Evolutionary conservation across 352 stramenopile genomes (phyloP).

Genomic region (Pythium sp.): DNA sequence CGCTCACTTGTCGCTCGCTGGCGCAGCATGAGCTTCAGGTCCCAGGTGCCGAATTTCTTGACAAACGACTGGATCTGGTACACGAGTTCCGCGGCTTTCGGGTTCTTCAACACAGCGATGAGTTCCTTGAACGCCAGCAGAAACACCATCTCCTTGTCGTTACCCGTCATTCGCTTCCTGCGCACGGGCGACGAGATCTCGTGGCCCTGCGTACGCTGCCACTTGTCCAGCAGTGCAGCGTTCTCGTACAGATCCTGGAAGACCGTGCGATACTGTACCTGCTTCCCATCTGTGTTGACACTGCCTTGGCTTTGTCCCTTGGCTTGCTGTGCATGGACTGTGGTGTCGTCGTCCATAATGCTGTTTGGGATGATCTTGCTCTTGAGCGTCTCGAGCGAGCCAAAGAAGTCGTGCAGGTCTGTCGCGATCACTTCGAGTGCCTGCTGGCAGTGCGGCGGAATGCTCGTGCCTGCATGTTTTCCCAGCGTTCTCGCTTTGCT

Average conservation of each 20-base stretch:
- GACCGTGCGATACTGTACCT: constrained; percentile 30
- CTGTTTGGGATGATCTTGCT: constrained; percentile 36
- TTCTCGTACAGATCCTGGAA: constrained; percentile 47
- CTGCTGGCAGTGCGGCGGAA: constrained; percentile 34
- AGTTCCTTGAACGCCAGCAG: constrained; percentile 59
- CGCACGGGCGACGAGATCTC: constrained; percentile 12
- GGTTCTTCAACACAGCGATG: constrained; percentile 53
- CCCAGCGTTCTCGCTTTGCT: background rate
- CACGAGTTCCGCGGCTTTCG: constrained; percentile 60
- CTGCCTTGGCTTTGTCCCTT: background rate
- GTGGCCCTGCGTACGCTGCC: constrained; percentile 36
- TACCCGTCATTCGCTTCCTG: constrained; percentile 26
- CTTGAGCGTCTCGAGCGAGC: constrained; percentile 41
- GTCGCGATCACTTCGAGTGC: constrained; percentile 42
- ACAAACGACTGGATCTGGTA: constrained; percentile 83
- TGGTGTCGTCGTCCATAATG: constrained; percentile 18
- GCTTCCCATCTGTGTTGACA: background rate
- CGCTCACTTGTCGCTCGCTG: constrained; percentile 35
- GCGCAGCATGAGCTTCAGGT: constrained; percentile 45
- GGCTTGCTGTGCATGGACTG: background rate
- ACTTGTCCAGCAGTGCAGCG: constrained; percentile 36
- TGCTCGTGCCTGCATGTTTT: constrained; percentile 2
- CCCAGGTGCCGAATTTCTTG: constrained; percentile 53
- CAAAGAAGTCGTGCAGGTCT: constrained; percentile 36
- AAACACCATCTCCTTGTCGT: constrained; percentile 62